Evolutionary conservation across 1,139 yeast genomes (phyloP).

Genomic region (Citeromyces hawaiiensis): DNA sequence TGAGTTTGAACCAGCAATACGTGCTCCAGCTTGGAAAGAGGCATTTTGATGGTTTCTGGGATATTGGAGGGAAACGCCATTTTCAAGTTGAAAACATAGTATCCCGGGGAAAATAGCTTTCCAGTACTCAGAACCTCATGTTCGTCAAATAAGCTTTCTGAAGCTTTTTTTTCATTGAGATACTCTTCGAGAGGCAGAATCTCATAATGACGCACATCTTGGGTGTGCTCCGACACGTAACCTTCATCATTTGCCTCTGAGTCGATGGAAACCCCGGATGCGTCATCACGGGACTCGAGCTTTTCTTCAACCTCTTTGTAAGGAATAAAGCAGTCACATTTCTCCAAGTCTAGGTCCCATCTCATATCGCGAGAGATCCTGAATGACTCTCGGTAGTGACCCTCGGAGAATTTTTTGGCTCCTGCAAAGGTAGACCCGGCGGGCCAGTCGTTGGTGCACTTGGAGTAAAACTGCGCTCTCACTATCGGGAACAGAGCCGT

Average conservation of each 20-base stretch:
- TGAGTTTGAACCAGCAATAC: slow-evolving; percentile 15
- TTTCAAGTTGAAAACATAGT: slow-evolving; percentile 68
- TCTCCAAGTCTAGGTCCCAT: slow-evolving; percentile 16
- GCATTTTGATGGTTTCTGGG: slow-evolving; percentile 57
- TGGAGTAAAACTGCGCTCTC: slow-evolving; percentile 15
- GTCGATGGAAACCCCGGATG: background rate
- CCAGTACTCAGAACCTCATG: background rate
- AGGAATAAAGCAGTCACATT: slow-evolving; percentile 19
- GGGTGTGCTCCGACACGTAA: slow-evolving; percentile 10
- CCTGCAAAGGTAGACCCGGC: slow-evolving; percentile 11
- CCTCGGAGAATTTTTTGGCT: slow-evolving; percentile 6
- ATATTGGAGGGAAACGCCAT: slow-evolving; percentile 54
- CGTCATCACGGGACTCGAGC: slow-evolving; percentile 5
- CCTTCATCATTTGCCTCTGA: slow-evolving; percentile 6
- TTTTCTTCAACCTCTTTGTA: slow-evolving; percentile 9
- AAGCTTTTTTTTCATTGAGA: slow-evolving; percentile 10
- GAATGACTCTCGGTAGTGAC: slow-evolving; percentile 13
- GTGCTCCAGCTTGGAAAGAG: slow-evolving; percentile 34
- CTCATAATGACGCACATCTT: slow-evolving; percentile 11
- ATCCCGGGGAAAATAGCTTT: slow-evolving; percentile 46
- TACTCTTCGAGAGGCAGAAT: slow-evolving; percentile 11
- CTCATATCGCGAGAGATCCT: slow-evolving; percentile 14
- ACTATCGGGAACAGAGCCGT: slow-evolving; percentile 12
- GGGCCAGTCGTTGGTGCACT: slow-evolving; percentile 15
- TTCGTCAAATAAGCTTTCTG: background rate